phyloP scores from a whole-genome alignment of 1,284 basidiomycete genomes.

The Malassezia globosa region DNA sequence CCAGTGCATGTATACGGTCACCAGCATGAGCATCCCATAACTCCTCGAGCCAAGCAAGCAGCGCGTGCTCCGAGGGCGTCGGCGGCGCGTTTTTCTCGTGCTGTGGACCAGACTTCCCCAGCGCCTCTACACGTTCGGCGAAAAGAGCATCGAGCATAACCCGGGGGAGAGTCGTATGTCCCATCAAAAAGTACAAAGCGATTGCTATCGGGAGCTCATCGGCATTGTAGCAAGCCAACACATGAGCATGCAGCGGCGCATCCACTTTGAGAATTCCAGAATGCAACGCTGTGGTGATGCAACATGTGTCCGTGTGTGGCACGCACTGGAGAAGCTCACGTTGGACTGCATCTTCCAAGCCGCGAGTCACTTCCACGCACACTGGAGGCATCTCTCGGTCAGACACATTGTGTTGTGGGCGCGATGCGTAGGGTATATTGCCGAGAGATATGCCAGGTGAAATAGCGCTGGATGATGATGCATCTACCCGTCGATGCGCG shows the following conservation, averaged over 20 bases:
- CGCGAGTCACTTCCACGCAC: conserved; percentile 20
- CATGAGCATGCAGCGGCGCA: conserved; percentile 1
- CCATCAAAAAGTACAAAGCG: conserved; percentile 5
- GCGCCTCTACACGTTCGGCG: conserved; percentile 4
- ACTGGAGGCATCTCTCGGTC: background rate
- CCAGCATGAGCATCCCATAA: conserved; percentile 19
- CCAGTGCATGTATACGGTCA: conserved; percentile 18
- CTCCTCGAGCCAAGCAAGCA: conserved; percentile 19
- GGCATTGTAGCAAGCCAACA: conserved; percentile 2
- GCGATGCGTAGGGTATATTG: background rate
- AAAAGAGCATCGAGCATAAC: conserved; percentile 4
- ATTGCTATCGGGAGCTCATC: conserved; percentile 1
- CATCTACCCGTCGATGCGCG: conserved; percentile 1
- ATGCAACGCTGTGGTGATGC: conserved; percentile 23
- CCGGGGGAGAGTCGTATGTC: background rate
- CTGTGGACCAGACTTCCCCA: conserved; percentile 11
- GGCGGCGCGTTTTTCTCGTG: conserved; percentile 14
- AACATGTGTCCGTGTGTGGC: background rate
- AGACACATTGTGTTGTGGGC: background rate
- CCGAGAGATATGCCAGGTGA: background rate
- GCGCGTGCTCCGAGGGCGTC: conserved; percentile 21
- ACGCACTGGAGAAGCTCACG: conserved; percentile 28
- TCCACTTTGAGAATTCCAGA: conserved; percentile 23
- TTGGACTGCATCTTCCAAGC: conserved; percentile 37
- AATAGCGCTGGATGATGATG: conserved; percentile 16